Conservation (phyloP, 805 yeast species). For the Kregervanrija delftensis region DNA sequence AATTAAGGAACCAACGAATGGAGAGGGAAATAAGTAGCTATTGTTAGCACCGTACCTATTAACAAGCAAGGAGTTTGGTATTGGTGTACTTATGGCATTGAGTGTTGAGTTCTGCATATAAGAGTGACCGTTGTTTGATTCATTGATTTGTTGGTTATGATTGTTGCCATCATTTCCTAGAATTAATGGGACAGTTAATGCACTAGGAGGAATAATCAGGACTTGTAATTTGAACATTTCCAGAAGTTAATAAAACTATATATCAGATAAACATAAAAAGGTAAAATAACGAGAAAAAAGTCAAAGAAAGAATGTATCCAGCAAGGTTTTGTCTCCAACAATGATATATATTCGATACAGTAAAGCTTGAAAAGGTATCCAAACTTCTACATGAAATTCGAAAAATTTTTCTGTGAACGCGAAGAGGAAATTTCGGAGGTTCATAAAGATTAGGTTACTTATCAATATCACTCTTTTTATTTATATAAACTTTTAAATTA, state of each 20-base stretch:
- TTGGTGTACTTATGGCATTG: constrained; percentile 24
- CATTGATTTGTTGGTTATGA: not conserved
- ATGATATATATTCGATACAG: too few species aligned
- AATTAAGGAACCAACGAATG: not conserved
- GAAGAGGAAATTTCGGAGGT: too few species aligned
- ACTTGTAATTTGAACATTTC: constrained; percentile 13
- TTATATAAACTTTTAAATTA: too few species aligned
- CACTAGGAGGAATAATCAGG: constrained; percentile 10
- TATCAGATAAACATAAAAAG: too few species aligned
- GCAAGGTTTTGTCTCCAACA: too few species aligned
- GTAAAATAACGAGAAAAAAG: not conserved
- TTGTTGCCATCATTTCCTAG: not conserved
- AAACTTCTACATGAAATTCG: too few species aligned
- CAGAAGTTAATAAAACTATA: not conserved
- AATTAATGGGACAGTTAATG: not conserved
- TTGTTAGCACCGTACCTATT: not conserved
- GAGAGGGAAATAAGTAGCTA: constrained; percentile 12
- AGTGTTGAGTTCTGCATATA: constrained; percentile 4
- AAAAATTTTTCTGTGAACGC: too few species aligned
- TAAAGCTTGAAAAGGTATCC: too few species aligned
- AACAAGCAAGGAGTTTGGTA: constrained; percentile 8
- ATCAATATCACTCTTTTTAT: too few species aligned
- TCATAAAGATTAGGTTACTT: too few species aligned
- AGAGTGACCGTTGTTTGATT: not conserved
- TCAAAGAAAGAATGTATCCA: not conserved